Evolutionary conservation across 2,329 filamentous ascomycete species (phyloP), one percentile per base, ranked within the genome.

Genomic region (Cladophialophora immunda): DNA sequence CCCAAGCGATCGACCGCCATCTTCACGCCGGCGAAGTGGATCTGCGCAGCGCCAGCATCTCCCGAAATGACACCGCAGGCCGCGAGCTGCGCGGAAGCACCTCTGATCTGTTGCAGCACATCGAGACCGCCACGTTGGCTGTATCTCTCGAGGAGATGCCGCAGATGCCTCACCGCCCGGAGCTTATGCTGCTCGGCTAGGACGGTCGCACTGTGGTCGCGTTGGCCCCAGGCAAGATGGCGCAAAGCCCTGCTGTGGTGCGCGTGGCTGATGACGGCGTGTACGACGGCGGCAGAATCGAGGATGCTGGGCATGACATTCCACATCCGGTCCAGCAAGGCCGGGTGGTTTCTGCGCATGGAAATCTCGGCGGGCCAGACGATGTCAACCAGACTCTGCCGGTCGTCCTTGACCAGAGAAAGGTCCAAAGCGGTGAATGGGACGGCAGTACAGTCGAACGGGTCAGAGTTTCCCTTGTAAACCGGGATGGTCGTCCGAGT

Each of bases 401-500:
- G 17, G 41, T 45, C 36, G 27, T 45, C 38, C 36, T 47, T 29
- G 9, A 59, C 29, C 29, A 59, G 36, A 34, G 38, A 19, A 45
- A 47, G 11, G 3, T 59, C 38, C 15, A 47, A 32, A 8, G 38
- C 57, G 22, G 34, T 30, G 13, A 47, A 30, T 2, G 57, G 57
- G 17, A 59, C 17, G 3, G 57, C 22, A 17, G 57, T 47, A 32
- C 19, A 47, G 13, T 29, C 29, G 17, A 59, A 59, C 9, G 57
- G 25, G 17, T 59, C 57, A 29, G 57, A 59, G 38, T 59, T 59
- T 7, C 57, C 57, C 38, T 59, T 59, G 22, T 50, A 25, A 19
- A 59, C 15, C 25, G 57, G 56, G 30, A 50, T 19, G 22, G 34
- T 58, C 55, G 11, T 29, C 32, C 41, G 29, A 3, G 32, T 25